Conservation (phyloP, 1,139 yeast genomes). For the Protomyces arabidopsidicola region DNA sequence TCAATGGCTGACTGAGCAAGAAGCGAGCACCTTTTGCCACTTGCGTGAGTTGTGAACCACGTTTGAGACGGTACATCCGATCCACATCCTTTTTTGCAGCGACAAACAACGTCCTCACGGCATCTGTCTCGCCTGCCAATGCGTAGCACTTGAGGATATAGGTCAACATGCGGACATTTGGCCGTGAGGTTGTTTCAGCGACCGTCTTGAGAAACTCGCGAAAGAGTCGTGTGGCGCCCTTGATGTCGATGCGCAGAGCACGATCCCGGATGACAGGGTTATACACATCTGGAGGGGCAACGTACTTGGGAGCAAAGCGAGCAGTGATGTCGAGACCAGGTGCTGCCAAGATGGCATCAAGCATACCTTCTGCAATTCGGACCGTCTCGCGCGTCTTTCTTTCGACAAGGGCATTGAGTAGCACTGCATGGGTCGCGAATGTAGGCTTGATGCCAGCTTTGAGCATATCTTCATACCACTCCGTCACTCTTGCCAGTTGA, state of each 20-base stretch:
- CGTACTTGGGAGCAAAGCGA: slow-evolving; percentile 7
- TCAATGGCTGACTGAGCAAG: slow-evolving; percentile 4
- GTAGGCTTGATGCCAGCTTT: slow-evolving; percentile 5
- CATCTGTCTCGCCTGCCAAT: background rate
- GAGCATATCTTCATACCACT: slow-evolving; percentile 22
- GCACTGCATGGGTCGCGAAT: slow-evolving; percentile 11
- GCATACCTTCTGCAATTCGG: slow-evolving; percentile 3
- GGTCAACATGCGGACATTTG: slow-evolving; percentile 12
- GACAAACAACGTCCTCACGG: slow-evolving; percentile 12
- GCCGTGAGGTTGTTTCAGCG: slow-evolving; percentile 8
- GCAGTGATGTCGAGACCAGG: slow-evolving; percentile 8
- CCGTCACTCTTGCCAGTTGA: background rate
- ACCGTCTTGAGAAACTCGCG: slow-evolving; percentile 7
- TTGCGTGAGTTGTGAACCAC: background rate
- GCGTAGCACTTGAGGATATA: slow-evolving; percentile 4
- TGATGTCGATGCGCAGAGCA: background rate
- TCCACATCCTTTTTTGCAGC: slow-evolving; percentile 19
- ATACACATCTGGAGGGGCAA: slow-evolving; percentile 13
- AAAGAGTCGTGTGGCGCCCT: slow-evolving; percentile 6
- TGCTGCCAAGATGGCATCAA: slow-evolving; percentile 3
- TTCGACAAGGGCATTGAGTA: slow-evolving; percentile 16
- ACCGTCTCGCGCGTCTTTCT: background rate
- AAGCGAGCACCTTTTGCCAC: slow-evolving; percentile 17
- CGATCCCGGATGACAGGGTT: slow-evolving; percentile 1
- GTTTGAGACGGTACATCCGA: slow-evolving; percentile 9